Evolutionary conservation across 257 asterid species (phyloP), one percentile per base, ranked within the genome.

Genomic region (Primulina huaijiensis): DNA sequence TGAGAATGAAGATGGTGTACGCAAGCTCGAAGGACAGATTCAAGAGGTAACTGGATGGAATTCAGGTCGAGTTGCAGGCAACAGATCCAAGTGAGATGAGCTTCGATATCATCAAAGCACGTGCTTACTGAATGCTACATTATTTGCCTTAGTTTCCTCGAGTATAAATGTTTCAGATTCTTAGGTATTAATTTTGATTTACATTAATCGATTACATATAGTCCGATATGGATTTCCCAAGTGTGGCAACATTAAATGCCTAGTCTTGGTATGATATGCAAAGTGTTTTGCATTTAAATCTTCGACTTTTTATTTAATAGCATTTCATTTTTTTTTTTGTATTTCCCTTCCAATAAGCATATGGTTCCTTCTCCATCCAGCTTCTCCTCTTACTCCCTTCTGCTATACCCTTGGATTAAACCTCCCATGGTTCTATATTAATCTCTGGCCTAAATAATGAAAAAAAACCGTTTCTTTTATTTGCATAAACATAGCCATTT

Each of bases 81-180:
- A 89, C 96, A 0, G 96, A 91, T 72, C 95, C 96, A 17, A 91
- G 96, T 74, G 96, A 91, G 77, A 87, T 91, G 97, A 91, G 96
- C 79, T 64, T 87, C 8, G 95, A 91, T 88, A 83, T 88, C 74
- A 69, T 89, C 16, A 91, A 91, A 74, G 76, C 72, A 4, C 87
- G 96, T n/a, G 95, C 93, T 17, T 25, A 65, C 75, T 88, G 70
- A 80, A 55, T 50, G 25, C 23, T n/a, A 30, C 29, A 29, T 43
- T 35, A 17, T 25, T 62, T 33, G 35, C 31, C 70, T 10, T 3
- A 11, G 25, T 21, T 60, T 3, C 50, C 73, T 33, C 20, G 52
- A 23, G 35, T 52, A 38, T 60, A 31, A 31, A 25, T 52, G 33
- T 60, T 60, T 66, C 69, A 16, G 59, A 59, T 34, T 25, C 60